Percentiles rank a stretch among this genome's conserved stretches.
phyloP scores from a whole-genome alignment of 2,329 filamentous ascomycete genomes.

The Penicillium sp. region DNA sequence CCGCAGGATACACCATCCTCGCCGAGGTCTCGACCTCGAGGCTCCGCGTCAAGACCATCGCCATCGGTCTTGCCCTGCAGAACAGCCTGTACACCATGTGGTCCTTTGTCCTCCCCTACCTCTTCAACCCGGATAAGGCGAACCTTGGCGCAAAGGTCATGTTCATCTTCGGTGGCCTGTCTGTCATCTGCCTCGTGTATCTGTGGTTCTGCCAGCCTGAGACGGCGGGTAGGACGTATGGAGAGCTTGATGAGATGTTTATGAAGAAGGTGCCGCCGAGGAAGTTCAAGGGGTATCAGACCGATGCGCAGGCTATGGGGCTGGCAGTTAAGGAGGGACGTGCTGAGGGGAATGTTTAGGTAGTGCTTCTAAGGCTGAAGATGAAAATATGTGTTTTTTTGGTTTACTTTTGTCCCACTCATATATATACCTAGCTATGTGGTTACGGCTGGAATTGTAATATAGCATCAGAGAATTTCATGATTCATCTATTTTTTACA shows the following conservation, averaged over 20 bases:
- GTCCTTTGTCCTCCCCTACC: constrained; percentile 20
- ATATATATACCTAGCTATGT: neutral
- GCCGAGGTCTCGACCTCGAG: constrained; percentile 17
- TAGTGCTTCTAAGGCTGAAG: neutral
- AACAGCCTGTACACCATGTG: constrained; percentile 18
- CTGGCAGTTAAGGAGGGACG: neutral
- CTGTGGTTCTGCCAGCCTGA: constrained; percentile 33
- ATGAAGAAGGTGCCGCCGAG: constrained; percentile 24
- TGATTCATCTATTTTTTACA: neutral
- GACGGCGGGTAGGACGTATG: constrained; percentile 32
- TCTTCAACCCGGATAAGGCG: constrained; percentile 23
- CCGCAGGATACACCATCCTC: constrained; percentile 18
- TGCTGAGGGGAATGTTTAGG: constrained; percentile 1
- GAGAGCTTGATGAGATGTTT: constrained; percentile 41
- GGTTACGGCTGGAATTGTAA: neutral
- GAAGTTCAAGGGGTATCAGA: constrained; percentile 16
- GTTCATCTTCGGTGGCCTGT: constrained; percentile 34
- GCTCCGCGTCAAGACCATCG: constrained; percentile 19
- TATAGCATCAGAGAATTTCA: neutral
- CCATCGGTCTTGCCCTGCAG: constrained; percentile 18
- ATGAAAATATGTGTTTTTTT: neutral
- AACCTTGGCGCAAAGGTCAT: constrained; percentile 34
- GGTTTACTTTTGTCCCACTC: neutral
- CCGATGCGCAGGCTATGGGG: constrained; percentile 9
- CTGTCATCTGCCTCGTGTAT: constrained; percentile 27